Base-by-base conservation (phyloP, 805 yeast species). In the Helenozyma rhizophorensis region DNA sequence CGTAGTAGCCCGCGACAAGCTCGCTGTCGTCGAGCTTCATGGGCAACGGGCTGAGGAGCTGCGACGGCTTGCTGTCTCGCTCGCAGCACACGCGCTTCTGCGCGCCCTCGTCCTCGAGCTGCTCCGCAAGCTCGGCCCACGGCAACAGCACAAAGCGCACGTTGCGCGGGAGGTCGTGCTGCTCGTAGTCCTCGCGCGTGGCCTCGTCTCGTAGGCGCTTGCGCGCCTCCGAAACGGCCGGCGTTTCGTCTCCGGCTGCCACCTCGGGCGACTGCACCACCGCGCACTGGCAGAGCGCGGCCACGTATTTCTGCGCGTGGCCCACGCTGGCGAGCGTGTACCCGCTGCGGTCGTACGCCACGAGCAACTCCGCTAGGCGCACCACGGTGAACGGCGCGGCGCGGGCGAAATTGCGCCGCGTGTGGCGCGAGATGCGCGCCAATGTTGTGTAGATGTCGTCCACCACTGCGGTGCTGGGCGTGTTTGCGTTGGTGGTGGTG, bases 361-460 rank as follows among this genome's bases (percentile, higher is more conserved):
- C 37, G 7, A 43, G 24, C n/a, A 45, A 27, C 28, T 45, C 50
- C 3, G 44, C 39, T 13, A 43, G 36, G 15, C 50, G 38, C 18
- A 31, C 42, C n/a, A 45, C 21, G 3, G 50, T 45, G 28, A 41
- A 45, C 6, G 50, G 50, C 9, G 50, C 47, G 5, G 34, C 33
- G 36, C 48, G 48, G 12, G 35, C 27, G 23, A 64, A 47, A 29
- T 58, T 57, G 19, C 56, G 62, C 17, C 43, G 36, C 36, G 65
- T 58, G 28, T 26, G 34, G 9, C 23, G 23, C 19, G 23, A 21
- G 23, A 42, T 33, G 15, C 23, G 32, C n/a, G 23, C 33, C 19
- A 39, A 21, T 4, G 39, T 29, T 8, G 9, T 13, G 24, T 19
- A 15, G 6, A 42, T 31, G 11, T 34, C 40, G 25, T 30, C 39